Percentiles rank a stretch among this genome's conserved stretches.
phyloP scores from a whole-genome alignment of 1,284 basidiomycete genomes.

The Cryptococcus sp. region DNA sequence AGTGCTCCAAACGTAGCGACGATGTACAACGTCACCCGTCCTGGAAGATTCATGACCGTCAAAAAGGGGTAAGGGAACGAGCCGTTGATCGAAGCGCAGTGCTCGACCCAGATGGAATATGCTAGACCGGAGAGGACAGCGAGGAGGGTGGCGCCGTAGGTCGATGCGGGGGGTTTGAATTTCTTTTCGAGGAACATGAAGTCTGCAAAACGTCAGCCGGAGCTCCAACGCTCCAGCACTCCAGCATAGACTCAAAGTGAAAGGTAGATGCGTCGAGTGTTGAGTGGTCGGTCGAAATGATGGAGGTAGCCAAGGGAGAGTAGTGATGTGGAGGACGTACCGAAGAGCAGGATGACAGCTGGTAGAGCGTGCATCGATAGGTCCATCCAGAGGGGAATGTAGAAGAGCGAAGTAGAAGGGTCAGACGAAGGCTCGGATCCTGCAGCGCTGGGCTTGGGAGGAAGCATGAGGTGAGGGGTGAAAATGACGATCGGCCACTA shows the following conservation, averaged over 20 bases:
- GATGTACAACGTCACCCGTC: conserved; percentile 60
- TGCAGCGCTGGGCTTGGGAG: conserved; percentile 23
- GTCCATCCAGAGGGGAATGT: conserved; percentile 60
- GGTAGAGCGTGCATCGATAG: conserved; percentile 60
- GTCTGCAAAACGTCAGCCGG: conserved; percentile 46
- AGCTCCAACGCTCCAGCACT: too few relatives aligned
- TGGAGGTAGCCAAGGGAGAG: not conserved
- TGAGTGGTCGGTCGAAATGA: conserved; percentile 53
- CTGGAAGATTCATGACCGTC: conserved; percentile 54
- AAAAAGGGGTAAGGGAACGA: conserved; percentile 76
- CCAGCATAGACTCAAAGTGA: not conserved
- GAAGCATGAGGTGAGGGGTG: conserved; percentile 35
- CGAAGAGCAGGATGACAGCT: conserved; percentile 54
- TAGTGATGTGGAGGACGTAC: conserved; percentile 17
- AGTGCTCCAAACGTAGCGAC: conserved; percentile 55
- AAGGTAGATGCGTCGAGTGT: conserved; percentile 1
- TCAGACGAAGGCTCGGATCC: conserved; percentile 47
- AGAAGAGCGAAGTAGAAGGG: conserved; percentile 42
- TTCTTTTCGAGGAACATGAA: conserved; percentile 63
- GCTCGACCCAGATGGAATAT: conserved; percentile 65
- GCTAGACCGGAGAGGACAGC: conserved; percentile 50
- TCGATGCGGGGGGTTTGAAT: conserved; percentile 53
- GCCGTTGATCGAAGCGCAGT: conserved; percentile 55
- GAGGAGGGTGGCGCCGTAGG: conserved; percentile 50
- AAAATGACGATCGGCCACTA: conserved; percentile 40